phyloP scores from a whole-genome alignment of 1,284 basidiomycete genomes.

The Thecaphora frezii region DNA sequence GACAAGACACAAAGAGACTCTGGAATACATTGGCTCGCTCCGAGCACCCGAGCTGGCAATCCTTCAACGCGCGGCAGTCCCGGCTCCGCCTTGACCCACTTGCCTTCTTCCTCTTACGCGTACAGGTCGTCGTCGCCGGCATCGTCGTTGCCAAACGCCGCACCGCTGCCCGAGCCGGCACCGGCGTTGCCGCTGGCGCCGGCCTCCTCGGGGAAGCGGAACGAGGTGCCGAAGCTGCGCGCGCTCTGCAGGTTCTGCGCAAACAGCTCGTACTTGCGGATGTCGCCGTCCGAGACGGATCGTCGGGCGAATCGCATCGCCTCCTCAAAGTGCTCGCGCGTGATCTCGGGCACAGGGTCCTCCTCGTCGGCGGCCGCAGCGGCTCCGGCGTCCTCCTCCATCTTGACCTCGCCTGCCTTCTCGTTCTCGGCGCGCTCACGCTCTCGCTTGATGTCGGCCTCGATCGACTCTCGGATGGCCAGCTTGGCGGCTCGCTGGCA shows the following conservation, averaged over 20 bases:
- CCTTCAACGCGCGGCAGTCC: too few relatives aligned
- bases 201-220: constrained; percentile 87
- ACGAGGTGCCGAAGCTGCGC: constrained; percentile 71
- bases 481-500: constrained; percentile 97
- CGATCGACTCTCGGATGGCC: constrained; percentile 91
- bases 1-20: too few relatives aligned
- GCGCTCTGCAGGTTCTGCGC: constrained; percentile 56
- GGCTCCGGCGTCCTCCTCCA: constrained; percentile 67
- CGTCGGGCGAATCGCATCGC: constrained; percentile 77
- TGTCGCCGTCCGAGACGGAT: constrained; percentile 70
- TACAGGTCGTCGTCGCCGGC: constrained; percentile 72
- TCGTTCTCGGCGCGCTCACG: constrained; percentile 65
- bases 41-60: too few relatives aligned
- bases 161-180: constrained; percentile 67
- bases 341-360: constrained; percentile 96
- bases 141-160: constrained; percentile 75
- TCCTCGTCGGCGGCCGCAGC: constrained; percentile 71
- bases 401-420: constrained; percentile 62
- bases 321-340: constrained; percentile 78
- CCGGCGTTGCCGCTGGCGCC: constrained; percentile 51
- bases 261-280: constrained; percentile 72
- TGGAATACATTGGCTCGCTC: too few relatives aligned
- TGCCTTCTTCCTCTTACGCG: constrained; percentile 8
- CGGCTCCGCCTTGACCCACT: too few relatives aligned
- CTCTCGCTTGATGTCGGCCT: constrained; percentile 79